phyloP scores from a whole-genome alignment of 352 stramenopile species.

The Phytophthora constricta region DNA sequence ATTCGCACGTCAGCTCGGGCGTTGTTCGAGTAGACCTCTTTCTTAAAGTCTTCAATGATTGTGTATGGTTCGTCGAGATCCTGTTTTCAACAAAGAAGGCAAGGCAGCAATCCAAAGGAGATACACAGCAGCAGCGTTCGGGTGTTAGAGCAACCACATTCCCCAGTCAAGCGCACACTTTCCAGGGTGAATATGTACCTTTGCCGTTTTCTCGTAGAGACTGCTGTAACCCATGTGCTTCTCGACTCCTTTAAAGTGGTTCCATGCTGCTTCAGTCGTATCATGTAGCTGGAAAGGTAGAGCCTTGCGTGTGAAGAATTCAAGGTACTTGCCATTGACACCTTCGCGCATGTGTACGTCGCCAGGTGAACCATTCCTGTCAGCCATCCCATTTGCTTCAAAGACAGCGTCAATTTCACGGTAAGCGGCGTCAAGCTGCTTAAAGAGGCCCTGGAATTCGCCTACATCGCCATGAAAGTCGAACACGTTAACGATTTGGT shows the following conservation, averaged over 20 bases:
- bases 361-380: constrained; percentile 19
- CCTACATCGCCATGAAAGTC: constrained; percentile 25
- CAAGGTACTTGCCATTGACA: constrained; percentile 30
- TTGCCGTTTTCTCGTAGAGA: constrained; percentile 36
- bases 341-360: constrained; percentile 36
- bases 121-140: no score
- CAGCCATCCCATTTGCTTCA: constrained; percentile 28
- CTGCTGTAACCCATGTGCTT: constrained; percentile 34
- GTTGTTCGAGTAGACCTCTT: constrained; percentile 58
- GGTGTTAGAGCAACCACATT: background rate
- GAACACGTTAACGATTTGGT: constrained; percentile 13
- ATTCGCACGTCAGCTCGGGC: constrained; percentile 52
- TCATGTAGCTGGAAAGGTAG: constrained; percentile 30
- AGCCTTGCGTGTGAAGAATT: constrained; percentile 32
- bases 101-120: background rate
- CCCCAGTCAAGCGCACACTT: background rate
- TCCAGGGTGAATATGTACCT: constrained; percentile 4
- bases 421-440: constrained; percentile 25
- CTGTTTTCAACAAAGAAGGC: constrained; percentile 5
- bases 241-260: constrained; percentile 32
- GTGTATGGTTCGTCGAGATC: constrained; percentile 51
- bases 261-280: constrained; percentile 21
- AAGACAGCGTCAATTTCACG: constrained; percentile 35
- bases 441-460: constrained; percentile 28
- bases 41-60: constrained; percentile 59